Evolutionary conservation across 257 asterid genomes (phyloP).

Genomic region (Rauvolfia tetraphylla): DNA sequence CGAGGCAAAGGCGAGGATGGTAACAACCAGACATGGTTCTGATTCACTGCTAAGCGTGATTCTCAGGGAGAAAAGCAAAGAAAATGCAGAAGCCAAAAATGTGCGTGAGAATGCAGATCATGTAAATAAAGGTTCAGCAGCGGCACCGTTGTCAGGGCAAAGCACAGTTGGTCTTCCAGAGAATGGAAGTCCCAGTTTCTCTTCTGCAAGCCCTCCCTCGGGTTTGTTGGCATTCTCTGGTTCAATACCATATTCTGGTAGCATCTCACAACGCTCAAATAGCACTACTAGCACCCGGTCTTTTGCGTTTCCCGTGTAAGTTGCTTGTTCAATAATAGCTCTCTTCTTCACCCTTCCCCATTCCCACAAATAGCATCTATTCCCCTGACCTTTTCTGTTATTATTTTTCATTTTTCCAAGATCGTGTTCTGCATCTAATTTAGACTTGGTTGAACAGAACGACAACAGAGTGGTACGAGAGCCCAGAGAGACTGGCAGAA

Average conservation of each 20-base stretch:
- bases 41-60: not conserved
- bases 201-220: conserved; percentile 11
- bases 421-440: not conserved
- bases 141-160: conserved; percentile 5
- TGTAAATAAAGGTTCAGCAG: not conserved
- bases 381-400: too few relatives aligned
- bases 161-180: conserved; percentile 6
- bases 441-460: conserved; percentile 16
- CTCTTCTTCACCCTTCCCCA: not conserved
- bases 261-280: conserved; percentile 28
- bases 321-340: not conserved
- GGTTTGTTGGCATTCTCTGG: conserved; percentile 11
- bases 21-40: not conserved
- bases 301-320: conserved; percentile 37
- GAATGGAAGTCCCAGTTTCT: conserved; percentile 11
- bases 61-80: not conserved
- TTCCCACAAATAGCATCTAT: too few relatives aligned
- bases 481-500: conserved; percentile 30
- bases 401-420: not conserved
- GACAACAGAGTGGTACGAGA: conserved; percentile 25
- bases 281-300: conserved; percentile 37
- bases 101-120: not conserved
- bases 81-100: not conserved
- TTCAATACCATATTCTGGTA: conserved; percentile 12
- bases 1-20: not conserved